Conservation (phyloP, 306 rosid genomes). For the Sicyos edulis region DNA sequence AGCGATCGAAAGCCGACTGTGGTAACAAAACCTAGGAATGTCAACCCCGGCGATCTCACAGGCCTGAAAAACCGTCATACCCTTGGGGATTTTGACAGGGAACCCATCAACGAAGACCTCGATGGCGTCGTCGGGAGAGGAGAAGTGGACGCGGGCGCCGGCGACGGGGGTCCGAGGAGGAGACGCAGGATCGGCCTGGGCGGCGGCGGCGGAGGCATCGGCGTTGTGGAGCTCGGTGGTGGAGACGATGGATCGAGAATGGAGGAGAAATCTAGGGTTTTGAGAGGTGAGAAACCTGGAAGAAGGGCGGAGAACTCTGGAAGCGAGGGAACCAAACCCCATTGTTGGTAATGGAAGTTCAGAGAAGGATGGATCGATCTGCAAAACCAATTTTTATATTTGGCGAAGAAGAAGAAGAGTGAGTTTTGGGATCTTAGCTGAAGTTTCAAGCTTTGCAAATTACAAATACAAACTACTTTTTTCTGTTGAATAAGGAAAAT, state of each 20-base stretch:
- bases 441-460: no score
- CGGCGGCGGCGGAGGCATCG: conserved; percentile 54
- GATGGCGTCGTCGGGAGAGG: conserved; percentile 77
- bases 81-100: conserved; percentile 92
- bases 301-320: conserved; percentile 59
- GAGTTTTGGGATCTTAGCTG: no score
- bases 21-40: conserved; percentile 90
- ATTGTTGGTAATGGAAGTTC: conserved; percentile 24
- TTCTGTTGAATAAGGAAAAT: no score
- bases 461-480: no score
- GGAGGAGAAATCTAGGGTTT: conserved; percentile 35
- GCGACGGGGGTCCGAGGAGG: conserved; percentile 58
- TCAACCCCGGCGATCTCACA: conserved; percentile 96
- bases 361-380: neutral
- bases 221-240: no score
- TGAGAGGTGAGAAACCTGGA: conserved; percentile 44
- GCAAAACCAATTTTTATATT: no score
- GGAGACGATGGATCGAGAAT: conserved; percentile 52
- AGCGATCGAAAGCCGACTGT: conserved; percentile 82
- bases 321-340: conserved; percentile 86
- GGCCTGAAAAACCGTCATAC: conserved; percentile 88
- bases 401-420: no score
- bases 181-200: conserved; percentile 40
- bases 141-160: conserved; percentile 72
- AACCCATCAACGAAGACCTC: conserved; percentile 90